Conservation (phyloP, 805 yeast species). For the Saccharomycopsis oosterbeekiorum region DNA sequence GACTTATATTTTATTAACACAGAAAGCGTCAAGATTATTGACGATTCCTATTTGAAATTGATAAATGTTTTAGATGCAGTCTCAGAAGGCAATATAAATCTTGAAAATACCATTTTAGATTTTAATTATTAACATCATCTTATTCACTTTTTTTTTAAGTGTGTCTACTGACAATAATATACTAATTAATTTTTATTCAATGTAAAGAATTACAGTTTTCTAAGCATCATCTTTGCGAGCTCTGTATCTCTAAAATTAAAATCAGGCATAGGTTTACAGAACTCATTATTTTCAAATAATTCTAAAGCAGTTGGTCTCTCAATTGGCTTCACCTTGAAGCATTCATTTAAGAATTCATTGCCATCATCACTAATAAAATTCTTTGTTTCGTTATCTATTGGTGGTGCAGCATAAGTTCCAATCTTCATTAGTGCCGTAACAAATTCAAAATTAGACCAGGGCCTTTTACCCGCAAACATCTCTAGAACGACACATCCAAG, state of each 20-base stretch:
- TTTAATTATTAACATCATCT: background rate
- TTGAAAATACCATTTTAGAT: background rate
- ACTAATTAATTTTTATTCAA: background rate
- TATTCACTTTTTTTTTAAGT: background rate
- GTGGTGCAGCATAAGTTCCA: constrained; percentile 88
- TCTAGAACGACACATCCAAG: constrained; percentile 94
- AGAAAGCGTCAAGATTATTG: background rate
- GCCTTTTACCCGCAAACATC: constrained; percentile 95
- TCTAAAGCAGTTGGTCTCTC: constrained; percentile 77
- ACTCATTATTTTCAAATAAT: constrained; percentile 38
- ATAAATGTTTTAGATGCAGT: background rate
- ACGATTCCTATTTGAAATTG: background rate
- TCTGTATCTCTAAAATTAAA: constrained; percentile 26
- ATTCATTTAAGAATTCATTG: constrained; percentile 57
- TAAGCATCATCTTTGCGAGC: constrained; percentile 19
- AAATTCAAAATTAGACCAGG: constrained; percentile 94
- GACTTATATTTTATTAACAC: background rate
- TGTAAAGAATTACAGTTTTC: background rate
- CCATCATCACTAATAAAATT: constrained; percentile 57
- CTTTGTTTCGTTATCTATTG: constrained; percentile 83
- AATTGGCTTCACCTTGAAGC: constrained; percentile 75
- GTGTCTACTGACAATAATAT: background rate
- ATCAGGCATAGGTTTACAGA: constrained; percentile 22
- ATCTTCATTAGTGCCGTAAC: constrained; percentile 87
- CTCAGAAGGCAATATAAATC: background rate